phyloP scores from a whole-genome alignment of 148 eudicot genomes.

The Silene latifolia region DNA sequence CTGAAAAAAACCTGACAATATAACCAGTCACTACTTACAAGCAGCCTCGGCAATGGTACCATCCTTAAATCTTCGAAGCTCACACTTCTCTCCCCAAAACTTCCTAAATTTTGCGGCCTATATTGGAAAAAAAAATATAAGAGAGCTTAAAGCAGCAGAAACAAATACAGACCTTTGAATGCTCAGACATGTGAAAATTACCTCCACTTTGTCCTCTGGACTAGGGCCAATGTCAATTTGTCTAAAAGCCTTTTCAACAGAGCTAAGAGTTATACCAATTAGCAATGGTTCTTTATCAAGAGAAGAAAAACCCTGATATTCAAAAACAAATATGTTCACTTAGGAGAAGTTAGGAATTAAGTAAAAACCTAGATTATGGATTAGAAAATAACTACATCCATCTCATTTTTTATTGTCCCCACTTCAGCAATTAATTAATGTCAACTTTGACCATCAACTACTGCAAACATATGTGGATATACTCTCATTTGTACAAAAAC shows the following conservation, averaged over 20 bases:
- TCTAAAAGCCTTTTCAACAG: conserved; percentile 59
- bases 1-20: neutral
- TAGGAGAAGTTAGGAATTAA: neutral
- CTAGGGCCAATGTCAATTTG: conserved; percentile 74
- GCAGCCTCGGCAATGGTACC: conserved; percentile 82
- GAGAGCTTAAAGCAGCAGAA: conserved; percentile 11
- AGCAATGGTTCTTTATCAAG: conserved; percentile 70
- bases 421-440: neutral
- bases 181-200: conserved; percentile 18
- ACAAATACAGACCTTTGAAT: conserved; percentile 2
- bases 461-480: neutral
- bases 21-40: conserved; percentile 39
- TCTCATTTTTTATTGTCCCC: neutral
- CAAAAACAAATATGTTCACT: neutral
- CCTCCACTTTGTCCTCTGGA: conserved; percentile 87
- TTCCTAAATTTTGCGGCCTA: conserved; percentile 67
- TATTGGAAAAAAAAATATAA: conserved; percentile 12
- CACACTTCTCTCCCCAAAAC: conserved; percentile 93
- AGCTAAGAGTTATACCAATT: conserved; percentile 56
- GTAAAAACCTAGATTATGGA: conserved; percentile 9
- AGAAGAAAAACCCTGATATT: conserved; percentile 59
- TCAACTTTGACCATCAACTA: neutral
- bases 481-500: no score
- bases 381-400: neutral
- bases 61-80: conserved; percentile 71